Percentiles rank a stretch among this genome's conserved stretches.
Conservation (phyloP, 2,329 filamentous ascomycete species). For the Didymella segeticola region DNA sequence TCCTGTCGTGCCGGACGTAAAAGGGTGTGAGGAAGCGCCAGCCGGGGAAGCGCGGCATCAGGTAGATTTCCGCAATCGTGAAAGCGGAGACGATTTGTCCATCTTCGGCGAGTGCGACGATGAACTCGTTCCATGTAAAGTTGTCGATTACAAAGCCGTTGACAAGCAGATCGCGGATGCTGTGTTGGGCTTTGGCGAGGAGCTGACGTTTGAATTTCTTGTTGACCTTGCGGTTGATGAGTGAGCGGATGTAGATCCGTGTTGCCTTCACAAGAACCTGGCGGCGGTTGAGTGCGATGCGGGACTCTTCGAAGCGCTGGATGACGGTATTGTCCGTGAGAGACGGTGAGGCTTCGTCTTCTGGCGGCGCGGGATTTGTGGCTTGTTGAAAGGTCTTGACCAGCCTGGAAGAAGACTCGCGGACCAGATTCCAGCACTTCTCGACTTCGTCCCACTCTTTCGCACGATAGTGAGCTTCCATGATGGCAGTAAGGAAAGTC, state of each 20-base stretch:
- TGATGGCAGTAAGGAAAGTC: conserved; percentile 62
- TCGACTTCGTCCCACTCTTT: conserved; percentile 67
- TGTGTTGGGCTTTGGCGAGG: conserved; percentile 38
- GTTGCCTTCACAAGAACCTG: conserved; percentile 59
- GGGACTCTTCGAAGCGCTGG: conserved; percentile 26
- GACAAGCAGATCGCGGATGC: conserved; percentile 62
- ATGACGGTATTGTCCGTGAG: conserved; percentile 31
- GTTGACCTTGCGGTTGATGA: conserved; percentile 55
- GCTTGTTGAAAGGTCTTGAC: conserved; percentile 41
- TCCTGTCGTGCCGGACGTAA: conserved; percentile 30
- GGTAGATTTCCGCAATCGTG: conserved; percentile 72
- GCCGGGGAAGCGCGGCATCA: conserved; percentile 81
- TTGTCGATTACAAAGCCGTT: conserved; percentile 77
- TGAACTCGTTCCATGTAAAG: conserved; percentile 80
- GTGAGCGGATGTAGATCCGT: conserved; percentile 59
- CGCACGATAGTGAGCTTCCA: conserved; percentile 69
- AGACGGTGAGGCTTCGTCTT: conserved; percentile 17
- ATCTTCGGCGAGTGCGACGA: conserved; percentile 70
- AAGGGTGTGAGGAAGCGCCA: conserved; percentile 59
- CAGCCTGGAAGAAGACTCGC: conserved; percentile 58
- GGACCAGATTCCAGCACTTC: conserved; percentile 69
- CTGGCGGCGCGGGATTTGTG: conserved; percentile 41
- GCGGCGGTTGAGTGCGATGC: conserved; percentile 48
- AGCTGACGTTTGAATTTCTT: conserved; percentile 48
- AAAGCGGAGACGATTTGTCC: conserved; percentile 72